Conservation (phyloP, 129 eudicot species). For the sunflower (Helianthus annuus) region HanXRQr2.0-SUNRISE NC_035437.2:119936410-119936909, state of each 20-base stretch:
- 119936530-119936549: constrained; percentile 16
- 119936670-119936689: background rate
- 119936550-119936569: constrained; percentile 11
- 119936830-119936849: background rate
- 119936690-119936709: background rate
- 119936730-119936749: background rate
- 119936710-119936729: background rate
- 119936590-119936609: constrained; percentile 75
- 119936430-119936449: constrained; percentile 71
- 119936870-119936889: background rate
- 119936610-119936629: constrained; percentile 86
- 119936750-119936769: background rate
- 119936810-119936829: background rate
- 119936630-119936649: constrained; percentile 88
- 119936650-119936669: constrained; percentile 45
- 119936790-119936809: constrained; percentile 11
- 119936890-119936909: background rate
- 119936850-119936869: background rate
- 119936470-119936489: constrained; percentile 81
- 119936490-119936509: constrained; percentile 53
- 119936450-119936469: constrained; percentile 72
- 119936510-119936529: constrained; percentile 15
- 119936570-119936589: constrained; percentile 57
- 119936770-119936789: constrained; percentile 6
- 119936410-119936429: constrained; percentile 88